Evolutionary conservation across 352 stramenopile species (phyloP), one percentile per base, ranked within the genome.

Genomic region (Globisporangium nagaii): DNA sequence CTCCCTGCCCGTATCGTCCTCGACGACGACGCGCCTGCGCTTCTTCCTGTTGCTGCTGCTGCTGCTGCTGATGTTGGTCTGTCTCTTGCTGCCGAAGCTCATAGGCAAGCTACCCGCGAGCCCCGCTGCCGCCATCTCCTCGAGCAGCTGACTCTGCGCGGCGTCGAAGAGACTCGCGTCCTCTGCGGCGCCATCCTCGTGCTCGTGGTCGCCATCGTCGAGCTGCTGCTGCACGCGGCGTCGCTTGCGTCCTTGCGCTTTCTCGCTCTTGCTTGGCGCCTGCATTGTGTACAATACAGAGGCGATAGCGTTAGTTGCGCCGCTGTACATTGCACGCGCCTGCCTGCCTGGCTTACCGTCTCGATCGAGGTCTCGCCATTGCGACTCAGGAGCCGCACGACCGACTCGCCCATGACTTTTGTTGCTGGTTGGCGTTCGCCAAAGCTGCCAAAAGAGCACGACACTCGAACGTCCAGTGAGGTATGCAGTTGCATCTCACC

Each of bases 91-190:
- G 2, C 77, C 78, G 57, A 90, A 90, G 51, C 68, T 82, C 61
- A 88, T 51, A 4, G 80, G 80, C 32, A 90, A 60, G 58, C 37
- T 62, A 6, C 68, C 71, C 24, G 67, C 67, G 64, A 88, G 65
- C 0, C 80, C 80, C 1, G 75, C 80, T 4, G 63, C 65, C 24
- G 51, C 61, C 80, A 90, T 90, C 54, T 90, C 78, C 28, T 70
- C 51, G 53, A 77, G 43, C 31, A 90, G 32, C 28, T 88, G 73
- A 47, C 28, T 42, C 43, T 86, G 73, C 28, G 77, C 78, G 51
- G 76, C 74, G 15, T 74, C 53, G 43, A 84, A 88, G 35, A 88
- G 36, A 27, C 56, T 55, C 2, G 30, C 20, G 24, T 70, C 68
- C 28, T 68, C 70, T 25, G 63, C 65, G 4, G 50, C 40, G 37